A percentile compares a stretch with the other conserved stretches of the same genome.
Evolutionary conservation across 495 filamentous ascomycete species (phyloP).

Genomic region (Saxophila tyrrhenica): DNA sequence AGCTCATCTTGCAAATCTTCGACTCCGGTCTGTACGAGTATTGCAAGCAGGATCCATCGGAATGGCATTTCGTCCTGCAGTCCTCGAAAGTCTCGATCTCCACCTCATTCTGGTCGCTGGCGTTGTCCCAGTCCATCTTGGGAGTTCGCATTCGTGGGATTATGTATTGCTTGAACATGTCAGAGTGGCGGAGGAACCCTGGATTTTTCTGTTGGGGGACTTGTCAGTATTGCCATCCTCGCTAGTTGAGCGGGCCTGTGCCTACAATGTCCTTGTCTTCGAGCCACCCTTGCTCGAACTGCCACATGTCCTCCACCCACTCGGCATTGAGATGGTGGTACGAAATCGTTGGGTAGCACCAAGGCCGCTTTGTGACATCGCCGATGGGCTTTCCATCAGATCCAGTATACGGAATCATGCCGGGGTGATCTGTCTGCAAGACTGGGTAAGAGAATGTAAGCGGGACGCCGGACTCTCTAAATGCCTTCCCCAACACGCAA

Average conservation of each 20-base stretch:
- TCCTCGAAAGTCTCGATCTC: background rate
- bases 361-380: background rate
- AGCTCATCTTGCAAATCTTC: background rate
- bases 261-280: background rate
- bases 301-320: background rate
- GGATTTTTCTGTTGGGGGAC: background rate
- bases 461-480: background rate
- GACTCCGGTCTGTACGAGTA: background rate
- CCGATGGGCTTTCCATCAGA: background rate
- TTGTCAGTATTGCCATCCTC: background rate
- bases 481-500: slow-evolving; percentile 2
- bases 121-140: background rate
- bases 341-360: background rate
- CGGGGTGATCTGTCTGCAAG: background rate
- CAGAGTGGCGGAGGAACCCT: background rate
- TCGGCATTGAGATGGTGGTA: slow-evolving; percentile 1
- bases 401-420: background rate
- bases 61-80: background rate
- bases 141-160: background rate
- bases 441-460: background rate
- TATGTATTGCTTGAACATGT: background rate
- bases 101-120: background rate
- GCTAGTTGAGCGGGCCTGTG: background rate
- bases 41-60: background rate
- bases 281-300: background rate